A percentile compares a stretch with the other conserved stretches of the same genome.
These are phyloP conservation scores for Deuterostichococcus epilithicus DNA, from an alignment of 139 green algal species.

Conservation along the genomic window DNA sequence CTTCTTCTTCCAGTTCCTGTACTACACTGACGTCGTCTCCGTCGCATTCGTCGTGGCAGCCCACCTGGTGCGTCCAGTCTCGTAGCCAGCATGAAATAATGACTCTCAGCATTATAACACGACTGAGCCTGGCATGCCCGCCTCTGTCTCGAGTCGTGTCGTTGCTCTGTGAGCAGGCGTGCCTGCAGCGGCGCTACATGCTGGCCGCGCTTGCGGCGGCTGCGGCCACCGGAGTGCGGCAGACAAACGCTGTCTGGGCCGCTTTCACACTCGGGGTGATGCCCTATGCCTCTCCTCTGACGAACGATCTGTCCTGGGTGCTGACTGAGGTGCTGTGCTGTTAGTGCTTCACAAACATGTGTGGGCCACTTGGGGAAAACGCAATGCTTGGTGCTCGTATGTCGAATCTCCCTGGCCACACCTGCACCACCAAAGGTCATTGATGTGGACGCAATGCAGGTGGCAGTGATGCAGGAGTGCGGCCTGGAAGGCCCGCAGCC, in stretches of 20 bases:
- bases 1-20: slow-evolving; percentile 88
- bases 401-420: too few species aligned
- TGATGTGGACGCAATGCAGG: neutral
- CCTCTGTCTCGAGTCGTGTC: too few species aligned
- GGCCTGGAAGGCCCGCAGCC: neutral
- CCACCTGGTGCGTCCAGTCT: slow-evolving; percentile 26
- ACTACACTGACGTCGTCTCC: slow-evolving; percentile 89
- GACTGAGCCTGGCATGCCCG: neutral
- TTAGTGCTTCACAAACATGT: too few species aligned
- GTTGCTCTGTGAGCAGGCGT: slow-evolving; percentile 12
- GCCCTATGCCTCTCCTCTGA: too few species aligned
- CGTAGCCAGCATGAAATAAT: neutral
- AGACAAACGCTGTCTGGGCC: slow-evolving; percentile 93
- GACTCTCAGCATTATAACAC: neutral
- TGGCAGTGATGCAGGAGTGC: neutral
- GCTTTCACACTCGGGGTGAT: slow-evolving; percentile 50
- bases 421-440: neutral
- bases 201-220: slow-evolving; percentile 33
- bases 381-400: too few species aligned
- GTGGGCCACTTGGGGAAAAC: too few species aligned
- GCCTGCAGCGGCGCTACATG: neutral
- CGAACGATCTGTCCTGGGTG: neutral
- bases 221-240: slow-evolving; percentile 64
- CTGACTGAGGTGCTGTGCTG: neutral
- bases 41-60: slow-evolving; percentile 56